Evolutionary conservation across 352 stramenopile species (phyloP), one percentile per base, ranked within the genome.

Genomic region (Phytophthora cryptogea): DNA sequence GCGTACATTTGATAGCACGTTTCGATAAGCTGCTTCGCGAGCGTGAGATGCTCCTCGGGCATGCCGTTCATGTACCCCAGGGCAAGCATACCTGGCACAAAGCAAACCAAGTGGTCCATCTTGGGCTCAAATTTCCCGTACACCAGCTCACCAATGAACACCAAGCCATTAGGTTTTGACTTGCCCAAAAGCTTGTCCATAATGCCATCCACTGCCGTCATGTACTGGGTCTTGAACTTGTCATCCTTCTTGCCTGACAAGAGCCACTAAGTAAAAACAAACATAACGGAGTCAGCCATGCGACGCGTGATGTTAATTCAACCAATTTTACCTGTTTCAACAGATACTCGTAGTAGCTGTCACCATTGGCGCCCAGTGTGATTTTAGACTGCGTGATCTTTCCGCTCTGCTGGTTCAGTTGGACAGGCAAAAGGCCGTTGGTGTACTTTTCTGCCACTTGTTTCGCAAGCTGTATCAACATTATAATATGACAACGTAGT

Each of bases 51-150:
- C 13, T 64, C 63, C 41, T 72, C 63, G 6, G 75, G 74, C 71
- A 90, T 88, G 14, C 84, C 84, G 54, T 92, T 69, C n/a, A 75
- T 51, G 54, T 87, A 84, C 6, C 88, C 90, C 1, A 97, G 77
- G 1, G 88, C 76, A 7, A 97, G 69, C 80, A 95, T 91, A 20
- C 89, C 90, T 0, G 91, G 89, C 13, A 97, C 68, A 50, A 97
- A 97, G 70, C 92, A 98, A 30, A 94, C 78, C 36, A 97, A 67
- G 58, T 98, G 92, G 60, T 97, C 86, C 81, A 93, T 94, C 63
- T 89, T 88, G 23, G 78, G 74, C 27, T 73, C 57, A 2, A 93
- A 66, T 13, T 78, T 59, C 32, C 66, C 73, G 36, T 76, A 51
- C 14, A 88, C 68, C 26, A 89, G 66, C 70, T 93, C 87, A 2